A percentile compares a stretch with the other conserved stretches of the same genome.
Evolutionary conservation across 2,329 filamentous ascomycete species (phyloP).

Genomic region (Chlorencoelia australis): DNA sequence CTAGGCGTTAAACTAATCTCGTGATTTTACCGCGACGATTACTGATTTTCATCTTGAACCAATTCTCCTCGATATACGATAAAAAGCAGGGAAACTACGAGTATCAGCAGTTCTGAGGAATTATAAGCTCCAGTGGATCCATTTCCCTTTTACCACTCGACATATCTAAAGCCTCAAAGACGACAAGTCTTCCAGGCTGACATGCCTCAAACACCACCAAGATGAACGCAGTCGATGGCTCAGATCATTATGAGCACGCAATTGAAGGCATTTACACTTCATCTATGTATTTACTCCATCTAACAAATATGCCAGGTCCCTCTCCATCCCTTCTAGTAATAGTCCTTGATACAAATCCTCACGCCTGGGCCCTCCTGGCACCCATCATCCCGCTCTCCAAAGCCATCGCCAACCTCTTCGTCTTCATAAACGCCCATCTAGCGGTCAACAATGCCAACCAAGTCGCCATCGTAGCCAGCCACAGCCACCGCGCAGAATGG

Average conservation of each 20-base stretch:
- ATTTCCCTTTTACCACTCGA: no score
- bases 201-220: slow-evolving; percentile 21
- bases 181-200: slow-evolving; percentile 3
- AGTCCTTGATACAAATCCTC: slow-evolving; percentile 91
- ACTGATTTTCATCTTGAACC: no score
- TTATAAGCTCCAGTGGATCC: no score
- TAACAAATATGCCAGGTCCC: slow-evolving; percentile 32
- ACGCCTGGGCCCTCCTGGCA: slow-evolving; percentile 77
- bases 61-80: no score
- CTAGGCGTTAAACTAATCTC: no score
- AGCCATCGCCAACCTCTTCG: slow-evolving; percentile 78
- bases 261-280: slow-evolving; percentile 30
- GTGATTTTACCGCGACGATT: no score
- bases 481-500: slow-evolving; percentile 78
- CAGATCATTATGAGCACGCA: slow-evolving; percentile 41
- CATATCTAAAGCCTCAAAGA: no score
- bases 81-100: no score
- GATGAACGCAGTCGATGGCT: slow-evolving; percentile 59
- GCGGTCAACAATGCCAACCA: slow-evolving; percentile 90
- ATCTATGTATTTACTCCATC: slow-evolving; percentile 1
- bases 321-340: slow-evolving; percentile 79
- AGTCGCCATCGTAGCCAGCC: slow-evolving; percentile 83
- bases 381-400: slow-evolving; percentile 68
- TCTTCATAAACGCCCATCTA: slow-evolving; percentile 95
- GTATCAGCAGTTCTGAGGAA: no score